phyloP scores from a whole-genome alignment of 768 basidiomycete genomes.

The Amanita inopinata region DNA sequence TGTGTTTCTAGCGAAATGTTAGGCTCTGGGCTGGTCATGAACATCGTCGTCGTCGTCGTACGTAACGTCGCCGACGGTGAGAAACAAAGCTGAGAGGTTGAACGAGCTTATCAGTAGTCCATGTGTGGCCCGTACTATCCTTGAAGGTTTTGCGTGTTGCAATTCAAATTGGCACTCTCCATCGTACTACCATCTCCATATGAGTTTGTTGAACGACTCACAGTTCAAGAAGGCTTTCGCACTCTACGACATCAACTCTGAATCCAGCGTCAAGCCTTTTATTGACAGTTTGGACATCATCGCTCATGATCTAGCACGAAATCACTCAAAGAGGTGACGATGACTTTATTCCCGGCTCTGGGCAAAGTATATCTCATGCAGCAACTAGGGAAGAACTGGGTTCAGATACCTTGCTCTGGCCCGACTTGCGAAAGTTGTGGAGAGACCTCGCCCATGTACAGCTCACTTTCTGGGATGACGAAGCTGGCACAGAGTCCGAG shows the following conservation, averaged over 20 bases:
- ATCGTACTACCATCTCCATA: too few relatives aligned
- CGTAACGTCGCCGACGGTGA: slow-evolving; percentile 9
- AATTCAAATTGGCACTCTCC: too few relatives aligned
- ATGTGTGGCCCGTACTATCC: too few relatives aligned
- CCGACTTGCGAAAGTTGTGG: slow-evolving; percentile 48
- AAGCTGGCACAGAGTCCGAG: slow-evolving; percentile 15
- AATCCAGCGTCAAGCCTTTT: slow-evolving; percentile 22
- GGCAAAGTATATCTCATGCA: neutral
- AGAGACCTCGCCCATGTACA: slow-evolving; percentile 34
- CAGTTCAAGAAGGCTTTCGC: slow-evolving; percentile 34
- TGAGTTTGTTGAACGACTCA: too few relatives aligned
- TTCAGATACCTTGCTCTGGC: slow-evolving; percentile 42
- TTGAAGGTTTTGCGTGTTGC: too few relatives aligned
- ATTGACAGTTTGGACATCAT: slow-evolving; percentile 36
- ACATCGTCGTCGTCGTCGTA: slow-evolving; percentile 15
- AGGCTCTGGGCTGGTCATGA: slow-evolving; percentile 23
- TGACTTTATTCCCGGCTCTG: neutral
- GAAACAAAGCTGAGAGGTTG: slow-evolving; percentile 4
- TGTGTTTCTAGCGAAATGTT: slow-evolving; percentile 65
- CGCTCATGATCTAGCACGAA: slow-evolving; percentile 41
- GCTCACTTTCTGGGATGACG: slow-evolving; percentile 41
- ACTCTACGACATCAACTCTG: slow-evolving; percentile 30
- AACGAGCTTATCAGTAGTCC: too few relatives aligned
- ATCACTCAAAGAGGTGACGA: slow-evolving; percentile 28
- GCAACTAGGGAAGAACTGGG: slow-evolving; percentile 24